A percentile compares a stretch with the other conserved stretches of the same genome.
These are phyloP conservation scores for Nakazawaea wickerhamii DNA, from an alignment of 805 yeast species.

Conservation along the genomic window DNA sequence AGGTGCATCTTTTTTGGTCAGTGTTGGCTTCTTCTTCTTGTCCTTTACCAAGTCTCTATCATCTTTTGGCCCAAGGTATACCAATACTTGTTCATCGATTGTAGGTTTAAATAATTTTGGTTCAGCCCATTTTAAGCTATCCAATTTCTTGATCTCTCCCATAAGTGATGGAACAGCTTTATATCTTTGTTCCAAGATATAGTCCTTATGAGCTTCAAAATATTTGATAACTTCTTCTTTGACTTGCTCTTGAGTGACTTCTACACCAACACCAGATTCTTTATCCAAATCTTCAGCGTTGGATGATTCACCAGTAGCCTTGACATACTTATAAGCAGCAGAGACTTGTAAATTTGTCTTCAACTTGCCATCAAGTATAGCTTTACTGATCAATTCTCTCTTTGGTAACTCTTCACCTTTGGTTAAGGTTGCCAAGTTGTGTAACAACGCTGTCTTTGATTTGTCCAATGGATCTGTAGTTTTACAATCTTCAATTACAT, in stretches of 20 bases:
- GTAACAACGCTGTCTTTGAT: conserved; percentile 58
- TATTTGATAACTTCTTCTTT: conserved; percentile 51
- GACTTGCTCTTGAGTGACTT: conserved; percentile 61
- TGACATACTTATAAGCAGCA: conserved; percentile 75
- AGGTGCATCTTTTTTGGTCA: conserved; percentile 16
- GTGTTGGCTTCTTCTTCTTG: conserved; percentile 55
- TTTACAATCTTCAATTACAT: conserved; percentile 45
- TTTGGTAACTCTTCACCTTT: conserved; percentile 50
- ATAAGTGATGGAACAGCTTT: conserved; percentile 69
- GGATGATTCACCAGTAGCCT: conserved; percentile 40
- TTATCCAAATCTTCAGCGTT: conserved; percentile 46
- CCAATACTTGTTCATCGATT: conserved; percentile 72
- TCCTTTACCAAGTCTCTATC: conserved; percentile 83
- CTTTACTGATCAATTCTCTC: conserved; percentile 49
- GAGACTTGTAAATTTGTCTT: conserved; percentile 68
- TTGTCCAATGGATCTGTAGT: conserved; percentile 40
- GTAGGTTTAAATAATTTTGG: conserved; percentile 83
- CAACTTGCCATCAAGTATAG: conserved; percentile 59
- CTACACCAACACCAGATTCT: conserved; percentile 82
- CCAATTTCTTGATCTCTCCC: conserved; percentile 69
- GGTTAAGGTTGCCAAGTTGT: conserved; percentile 67
- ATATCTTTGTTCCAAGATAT: conserved; percentile 70
- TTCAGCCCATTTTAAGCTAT: conserved; percentile 86
- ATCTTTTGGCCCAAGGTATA: conserved; percentile 87
- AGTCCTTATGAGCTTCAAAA: conserved; percentile 52